Evolutionary conservation across 805 yeast species (phyloP), one percentile per base, ranked within the genome.

Genomic region (Tetrapisispora phaffii): DNA sequence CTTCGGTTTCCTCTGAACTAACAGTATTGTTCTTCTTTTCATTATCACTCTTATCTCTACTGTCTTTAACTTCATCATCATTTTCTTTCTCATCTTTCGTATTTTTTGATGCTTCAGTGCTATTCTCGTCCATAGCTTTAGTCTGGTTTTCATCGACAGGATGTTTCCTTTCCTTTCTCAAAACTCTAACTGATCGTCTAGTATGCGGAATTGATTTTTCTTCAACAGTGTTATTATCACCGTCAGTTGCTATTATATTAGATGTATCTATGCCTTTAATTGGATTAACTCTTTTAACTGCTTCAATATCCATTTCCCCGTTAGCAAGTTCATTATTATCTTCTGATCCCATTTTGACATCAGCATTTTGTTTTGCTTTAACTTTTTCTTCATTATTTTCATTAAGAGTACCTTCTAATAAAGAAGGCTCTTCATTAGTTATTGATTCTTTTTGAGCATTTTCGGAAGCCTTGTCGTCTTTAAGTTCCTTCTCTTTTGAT

Each of bases 231-330:
- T 88, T 81, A 20, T 80, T 82, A 58, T 80, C 82, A 13, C 96
- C 94, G 52, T 96, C 76, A 6, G 96, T 67, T 19, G 82, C 73
- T 53, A 87, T 86, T 60, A 88, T 87, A 65, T 88, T 89, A 34
- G 87, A 69, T 35, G 82, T 72, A 58, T 85, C 95, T 52, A 88
- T 85, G 64, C 83, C 95, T 33, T 74, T 72, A 51, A 85, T 70
- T 24, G 24, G 22, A 9, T 38, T 38, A 24, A 22, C 2, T n/a
- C 17, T 38, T 24, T 26, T 38, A 16, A 12, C 16, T 26, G 16
- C 31, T 38, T 24, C 41, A 7, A 17, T 6, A 17, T 24, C 8
- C 6, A n/a, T 24, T 12, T 26, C 33, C 8, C 19, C 41, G 2
- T 32, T 32, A 32, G 10, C 12, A 4, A 19, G 16, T 17, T 32